Conservation (phyloP, 2,329 filamentous ascomycete genomes). For the Sporothrix brunneoviolacea region DNA sequence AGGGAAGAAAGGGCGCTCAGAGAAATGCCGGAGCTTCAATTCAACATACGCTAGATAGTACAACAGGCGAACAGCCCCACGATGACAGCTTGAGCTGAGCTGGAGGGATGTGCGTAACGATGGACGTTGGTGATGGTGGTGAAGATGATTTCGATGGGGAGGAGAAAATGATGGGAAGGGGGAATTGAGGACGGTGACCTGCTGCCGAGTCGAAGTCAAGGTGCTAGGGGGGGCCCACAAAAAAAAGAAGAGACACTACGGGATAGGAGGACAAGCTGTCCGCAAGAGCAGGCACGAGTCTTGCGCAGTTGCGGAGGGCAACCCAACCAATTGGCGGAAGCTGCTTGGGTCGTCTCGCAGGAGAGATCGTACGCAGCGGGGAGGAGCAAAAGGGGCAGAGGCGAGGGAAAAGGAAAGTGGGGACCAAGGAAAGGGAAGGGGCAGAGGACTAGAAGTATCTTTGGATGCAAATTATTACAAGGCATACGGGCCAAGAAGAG, state of each 20-base stretch:
- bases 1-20: background rate
- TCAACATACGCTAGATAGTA: constrained; percentile 6
- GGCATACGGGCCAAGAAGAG: too few relatives aligned
- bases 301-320: constrained; percentile 8
- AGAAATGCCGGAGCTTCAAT: background rate
- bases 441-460: too few relatives aligned
- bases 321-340: constrained; percentile 2
- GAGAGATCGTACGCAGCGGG: background rate
- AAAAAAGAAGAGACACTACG: background rate
- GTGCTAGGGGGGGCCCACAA: constrained; percentile 10
- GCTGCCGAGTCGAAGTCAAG: background rate
- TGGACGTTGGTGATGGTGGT: constrained; percentile 2
- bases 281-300: constrained; percentile 1
- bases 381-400: background rate
- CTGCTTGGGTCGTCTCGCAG: background rate
- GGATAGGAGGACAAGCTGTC: constrained; percentile 13
- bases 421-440: background rate
- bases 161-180: background rate
- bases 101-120: background rate
- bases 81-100: background rate
- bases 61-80: constrained; percentile 3
- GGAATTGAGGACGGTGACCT: constrained; percentile 7
- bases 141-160: constrained; percentile 4
- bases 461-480: too few relatives aligned
- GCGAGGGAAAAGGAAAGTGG: background rate